Conservation (phyloP, 2,329 filamentous ascomycete genomes). For the Mollisiaceae sp. region DNA sequence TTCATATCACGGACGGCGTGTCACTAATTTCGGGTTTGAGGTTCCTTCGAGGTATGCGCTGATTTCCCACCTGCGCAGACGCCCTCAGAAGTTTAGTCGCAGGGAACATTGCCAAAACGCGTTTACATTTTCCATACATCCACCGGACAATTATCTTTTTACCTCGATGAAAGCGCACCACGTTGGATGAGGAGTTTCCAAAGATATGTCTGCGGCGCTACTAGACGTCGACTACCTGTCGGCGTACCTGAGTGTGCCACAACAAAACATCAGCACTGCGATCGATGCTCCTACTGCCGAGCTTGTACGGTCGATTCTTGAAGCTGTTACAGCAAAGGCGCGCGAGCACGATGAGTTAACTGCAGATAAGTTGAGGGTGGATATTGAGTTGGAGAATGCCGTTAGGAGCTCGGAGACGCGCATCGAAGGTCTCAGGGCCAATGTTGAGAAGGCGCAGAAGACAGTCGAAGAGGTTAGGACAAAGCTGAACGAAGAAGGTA, state of each 20-base stretch:
- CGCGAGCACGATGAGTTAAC: slow-evolving; percentile 82
- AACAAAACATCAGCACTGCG: slow-evolving; percentile 64
- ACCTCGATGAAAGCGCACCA: slow-evolving; percentile 21
- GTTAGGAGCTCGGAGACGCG: slow-evolving; percentile 84
- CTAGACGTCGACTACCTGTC: slow-evolving; percentile 77
- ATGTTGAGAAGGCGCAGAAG: slow-evolving; percentile 80
- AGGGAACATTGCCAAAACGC: slow-evolving; percentile 16
- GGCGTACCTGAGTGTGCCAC: slow-evolving; percentile 71
- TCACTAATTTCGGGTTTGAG: neutral
- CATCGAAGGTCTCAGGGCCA: slow-evolving; percentile 79
- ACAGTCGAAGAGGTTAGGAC: slow-evolving; percentile 82
- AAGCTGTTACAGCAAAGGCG: slow-evolving; percentile 77
- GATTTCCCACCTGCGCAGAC: neutral
- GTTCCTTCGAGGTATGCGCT: slow-evolving; percentile 11
- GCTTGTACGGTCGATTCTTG: slow-evolving; percentile 76
- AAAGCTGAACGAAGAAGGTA: slow-evolving; percentile 85
- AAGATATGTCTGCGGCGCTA: slow-evolving; percentile 62
- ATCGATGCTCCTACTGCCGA: slow-evolving; percentile 76
- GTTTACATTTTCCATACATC: slow-evolving; percentile 11
- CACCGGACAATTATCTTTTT: slow-evolving; percentile 15
- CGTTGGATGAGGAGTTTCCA: slow-evolving; percentile 32
- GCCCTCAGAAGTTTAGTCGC: neutral
- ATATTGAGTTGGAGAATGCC: slow-evolving; percentile 92
- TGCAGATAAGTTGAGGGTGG: slow-evolving; percentile 84
- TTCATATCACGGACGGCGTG: neutral